Percentiles rank a stretch among this genome's conserved stretches.
Evolutionary conservation across 2,329 filamentous ascomycete species (phyloP).

Genomic region (Aspergillus latus): DNA sequence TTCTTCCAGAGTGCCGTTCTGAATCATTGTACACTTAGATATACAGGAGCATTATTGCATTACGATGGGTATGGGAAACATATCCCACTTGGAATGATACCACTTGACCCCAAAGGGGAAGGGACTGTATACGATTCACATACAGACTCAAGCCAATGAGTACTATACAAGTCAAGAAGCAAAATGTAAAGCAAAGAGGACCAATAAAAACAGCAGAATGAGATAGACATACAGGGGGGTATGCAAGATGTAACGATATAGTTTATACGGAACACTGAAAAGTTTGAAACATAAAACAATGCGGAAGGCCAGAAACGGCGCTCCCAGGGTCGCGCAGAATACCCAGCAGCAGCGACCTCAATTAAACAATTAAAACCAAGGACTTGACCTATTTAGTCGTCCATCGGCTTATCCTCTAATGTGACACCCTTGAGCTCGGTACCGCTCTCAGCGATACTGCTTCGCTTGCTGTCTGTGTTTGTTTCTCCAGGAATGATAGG

Average conservation of each 20-base stretch:
- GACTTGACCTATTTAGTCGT: constrained; percentile 42
- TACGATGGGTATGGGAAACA: background rate
- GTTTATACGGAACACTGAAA: constrained; percentile 14
- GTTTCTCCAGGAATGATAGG: constrained; percentile 25
- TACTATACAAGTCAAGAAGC: constrained; percentile 14
- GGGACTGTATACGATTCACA: constrained; percentile 4
- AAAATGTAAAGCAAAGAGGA: background rate
- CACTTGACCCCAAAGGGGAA: background rate
- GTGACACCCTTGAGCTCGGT: constrained; percentile 56
- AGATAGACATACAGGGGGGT: constrained; percentile 29
- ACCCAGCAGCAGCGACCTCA: background rate
- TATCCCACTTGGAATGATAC: background rate
- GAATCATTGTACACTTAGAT: background rate
- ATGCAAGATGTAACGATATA: constrained; percentile 17
- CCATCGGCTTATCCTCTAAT: constrained; percentile 74
- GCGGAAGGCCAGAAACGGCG: background rate
- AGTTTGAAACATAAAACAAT: background rate
- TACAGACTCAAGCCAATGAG: background rate
- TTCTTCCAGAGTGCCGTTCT: background rate
- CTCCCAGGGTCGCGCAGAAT: too few relatives aligned
- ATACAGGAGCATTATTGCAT: constrained; percentile 5
- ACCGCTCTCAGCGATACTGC: constrained; percentile 37
- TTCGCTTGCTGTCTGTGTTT: constrained; percentile 34
- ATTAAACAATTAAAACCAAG: background rate
- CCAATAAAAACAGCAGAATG: constrained; percentile 8